Conservation (phyloP, 176 grass and related monocot species). For the Echinochloa phyllopogon region DNA sequence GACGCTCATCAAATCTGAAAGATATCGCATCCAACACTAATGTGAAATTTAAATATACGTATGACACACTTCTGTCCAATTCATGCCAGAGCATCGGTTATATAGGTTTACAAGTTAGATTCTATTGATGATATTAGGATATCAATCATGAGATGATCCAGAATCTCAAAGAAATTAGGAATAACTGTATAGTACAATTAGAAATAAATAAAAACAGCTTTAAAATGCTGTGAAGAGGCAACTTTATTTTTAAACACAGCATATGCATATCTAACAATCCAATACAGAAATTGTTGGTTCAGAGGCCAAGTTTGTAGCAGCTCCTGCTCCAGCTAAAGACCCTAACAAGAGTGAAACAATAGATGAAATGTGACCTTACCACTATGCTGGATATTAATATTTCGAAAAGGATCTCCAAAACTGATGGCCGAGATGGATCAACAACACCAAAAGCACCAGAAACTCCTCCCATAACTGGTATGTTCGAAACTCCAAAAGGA, state of each 20-base stretch:
- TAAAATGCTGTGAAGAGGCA: neutral
- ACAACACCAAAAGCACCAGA: conserved; percentile 63
- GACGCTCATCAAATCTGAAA: neutral
- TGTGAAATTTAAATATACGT: neutral
- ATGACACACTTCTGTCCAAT: neutral
- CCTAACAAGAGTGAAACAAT: neutral
- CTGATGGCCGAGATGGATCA: conserved; percentile 57
- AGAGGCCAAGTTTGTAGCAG: neutral
- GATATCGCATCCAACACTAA: neutral
- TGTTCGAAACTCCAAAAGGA: conserved; percentile 56
- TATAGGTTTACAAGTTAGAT: conserved; percentile 1
- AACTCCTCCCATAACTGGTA: conserved; percentile 65
- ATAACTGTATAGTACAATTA: neutral
- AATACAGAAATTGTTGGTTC: neutral
- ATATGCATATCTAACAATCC: neutral
- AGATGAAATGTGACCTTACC: conserved; percentile 46
- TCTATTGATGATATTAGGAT: conserved; percentile 2
- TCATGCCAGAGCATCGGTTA: neutral
- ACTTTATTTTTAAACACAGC: neutral
- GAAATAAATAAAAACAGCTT: conserved; percentile 5
- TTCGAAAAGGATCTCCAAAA: conserved; percentile 33
- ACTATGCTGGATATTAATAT: conserved; percentile 38
- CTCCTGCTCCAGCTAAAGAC: neutral
- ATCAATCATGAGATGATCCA: neutral
- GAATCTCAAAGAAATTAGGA: conserved; percentile 2